Percentiles rank a stretch among this genome's conserved stretches.
Conservation (phyloP, 2,329 filamentous ascomycete species). For the Bipolaris victoriae region DNA sequence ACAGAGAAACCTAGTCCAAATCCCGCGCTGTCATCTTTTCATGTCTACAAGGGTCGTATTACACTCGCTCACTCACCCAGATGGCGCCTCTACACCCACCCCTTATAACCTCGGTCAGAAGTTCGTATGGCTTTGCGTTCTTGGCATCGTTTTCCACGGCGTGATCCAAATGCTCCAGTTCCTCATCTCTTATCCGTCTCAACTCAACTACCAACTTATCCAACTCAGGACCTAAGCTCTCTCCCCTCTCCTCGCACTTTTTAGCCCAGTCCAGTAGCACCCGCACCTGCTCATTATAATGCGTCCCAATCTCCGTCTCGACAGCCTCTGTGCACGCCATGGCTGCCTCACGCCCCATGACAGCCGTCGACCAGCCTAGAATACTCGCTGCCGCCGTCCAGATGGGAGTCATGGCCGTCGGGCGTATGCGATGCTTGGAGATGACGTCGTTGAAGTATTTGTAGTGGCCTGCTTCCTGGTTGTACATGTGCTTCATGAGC, state of each 20-base stretch:
- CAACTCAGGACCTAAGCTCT: constrained; percentile 81
- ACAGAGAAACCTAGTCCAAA: background rate
- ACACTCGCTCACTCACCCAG: constrained; percentile 77
- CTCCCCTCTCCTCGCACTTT: constrained; percentile 76
- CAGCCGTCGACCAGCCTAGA: constrained; percentile 86
- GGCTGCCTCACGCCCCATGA: constrained; percentile 89
- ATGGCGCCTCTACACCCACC: constrained; percentile 92
- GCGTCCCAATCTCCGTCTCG: constrained; percentile 94
- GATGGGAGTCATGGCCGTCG: constrained; percentile 88
- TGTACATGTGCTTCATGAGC: constrained; percentile 97
- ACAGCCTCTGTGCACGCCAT: constrained; percentile 99
- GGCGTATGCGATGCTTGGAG: constrained; percentile 85
- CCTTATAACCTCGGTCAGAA: constrained; percentile 84
- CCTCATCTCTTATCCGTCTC: constrained; percentile 87
- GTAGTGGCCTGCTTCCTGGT: constrained; percentile 90
- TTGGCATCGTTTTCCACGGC: constrained; percentile 93
- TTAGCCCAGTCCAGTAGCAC: constrained; percentile 80
- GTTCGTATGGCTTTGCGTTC: constrained; percentile 85
- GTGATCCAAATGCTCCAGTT: constrained; percentile 94
- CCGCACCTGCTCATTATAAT: constrained; percentile 93
- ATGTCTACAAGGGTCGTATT: constrained; percentile 1
- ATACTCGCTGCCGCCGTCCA: constrained; percentile 83
- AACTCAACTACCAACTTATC: constrained; percentile 73
- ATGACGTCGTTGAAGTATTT: constrained; percentile 83
- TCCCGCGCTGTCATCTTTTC: background rate